Evolutionary conservation across 2,329 filamentous ascomycete species (phyloP), one percentile per base, ranked within the genome.

Genomic region (Tolypocladium nubicola): DNA sequence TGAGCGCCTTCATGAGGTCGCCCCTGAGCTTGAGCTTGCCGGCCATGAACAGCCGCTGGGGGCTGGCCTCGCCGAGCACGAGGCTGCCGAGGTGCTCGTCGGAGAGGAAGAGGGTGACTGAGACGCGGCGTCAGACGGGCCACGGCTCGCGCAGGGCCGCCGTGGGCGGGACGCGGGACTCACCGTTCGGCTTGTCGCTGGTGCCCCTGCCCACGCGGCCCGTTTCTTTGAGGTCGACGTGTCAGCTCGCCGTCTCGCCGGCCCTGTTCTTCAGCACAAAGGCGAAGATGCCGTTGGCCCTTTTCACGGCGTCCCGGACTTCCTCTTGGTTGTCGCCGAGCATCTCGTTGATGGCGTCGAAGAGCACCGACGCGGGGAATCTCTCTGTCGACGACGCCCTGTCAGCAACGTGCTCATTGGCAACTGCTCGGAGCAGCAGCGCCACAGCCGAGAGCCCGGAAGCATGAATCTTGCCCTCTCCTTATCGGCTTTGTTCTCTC

Each of bases 21-120:
- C 94, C 94, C 84, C 91, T 95, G 71, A 97, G 84, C 88, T 97
- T 99, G 70, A 99, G 81, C 82, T 96, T 97, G 67, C 94, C 94
- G 19, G 84, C 84, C 93, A 99, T 97, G 78, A 97, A 97, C 62
- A 99, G 78, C 66, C 87, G 86, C 81, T 97, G 94, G 57, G 94
- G 91, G 70, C 96, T 96, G 66, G 89, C 90, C 79, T 95, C 90
- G 70, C 93, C 94, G 40, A 79, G 69, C 56, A 96, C 86, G 63
- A 99, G 82, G 71, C 87, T 86, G 63, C 78, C 84, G 70, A 99
- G 99, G 75, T 97, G 90, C 58, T 84, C 82, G 61, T 99, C 94
- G 59, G 86, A 88, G 63, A 97, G 83, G 6, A 81, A 73, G 52
- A 97, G 82, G 19, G 90, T 95, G 59, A 97, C 92, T 94, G 23